phyloP scores from a whole-genome alignment of 169 alveolate genomes.

The Cryptosporidium xiaoi region DNA sequence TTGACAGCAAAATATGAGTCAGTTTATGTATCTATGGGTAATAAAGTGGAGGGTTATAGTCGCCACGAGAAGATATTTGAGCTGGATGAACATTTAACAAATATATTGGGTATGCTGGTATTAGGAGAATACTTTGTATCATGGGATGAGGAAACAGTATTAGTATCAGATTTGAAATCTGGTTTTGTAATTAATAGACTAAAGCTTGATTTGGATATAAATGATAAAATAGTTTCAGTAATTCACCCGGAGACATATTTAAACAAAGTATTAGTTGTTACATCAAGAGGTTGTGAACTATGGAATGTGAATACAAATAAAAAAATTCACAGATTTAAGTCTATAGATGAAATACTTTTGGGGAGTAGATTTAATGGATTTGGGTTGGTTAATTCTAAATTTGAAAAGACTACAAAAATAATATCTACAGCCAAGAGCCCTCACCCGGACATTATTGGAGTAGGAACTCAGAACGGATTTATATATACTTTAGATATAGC shows the following conservation, averaged over 20 bases:
- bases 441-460: constrained; percentile 61
- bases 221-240: constrained; percentile 38
- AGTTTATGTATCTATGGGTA: constrained; percentile 62
- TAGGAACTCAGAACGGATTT: constrained; percentile 42
- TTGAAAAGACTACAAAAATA: background rate
- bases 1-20: constrained; percentile 36
- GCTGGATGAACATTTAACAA: constrained; percentile 12
- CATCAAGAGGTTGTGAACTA: constrained; percentile 57
- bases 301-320: constrained; percentile 67
- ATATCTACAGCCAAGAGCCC: constrained; percentile 20
- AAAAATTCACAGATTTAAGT: constrained; percentile 50
- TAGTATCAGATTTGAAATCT: constrained; percentile 9
- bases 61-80: constrained; percentile 54
- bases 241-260: constrained; percentile 68
- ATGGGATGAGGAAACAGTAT: constrained; percentile 32
- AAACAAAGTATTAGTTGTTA: constrained; percentile 61
- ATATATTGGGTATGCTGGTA: constrained; percentile 43
- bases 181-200: background rate
- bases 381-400: background rate
- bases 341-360: constrained; percentile 9
- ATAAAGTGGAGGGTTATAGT: constrained; percentile 31
- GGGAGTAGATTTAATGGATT: background rate
- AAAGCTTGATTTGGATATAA: constrained; percentile 7
- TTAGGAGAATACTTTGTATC: constrained; percentile 48
- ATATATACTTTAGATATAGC: constrained; percentile 58